Evolutionary conservation across 192 early-diverging fungal species (phyloP), one percentile per base, ranked within the genome.

Genomic region (Nowakowskiella sp.): DNA sequence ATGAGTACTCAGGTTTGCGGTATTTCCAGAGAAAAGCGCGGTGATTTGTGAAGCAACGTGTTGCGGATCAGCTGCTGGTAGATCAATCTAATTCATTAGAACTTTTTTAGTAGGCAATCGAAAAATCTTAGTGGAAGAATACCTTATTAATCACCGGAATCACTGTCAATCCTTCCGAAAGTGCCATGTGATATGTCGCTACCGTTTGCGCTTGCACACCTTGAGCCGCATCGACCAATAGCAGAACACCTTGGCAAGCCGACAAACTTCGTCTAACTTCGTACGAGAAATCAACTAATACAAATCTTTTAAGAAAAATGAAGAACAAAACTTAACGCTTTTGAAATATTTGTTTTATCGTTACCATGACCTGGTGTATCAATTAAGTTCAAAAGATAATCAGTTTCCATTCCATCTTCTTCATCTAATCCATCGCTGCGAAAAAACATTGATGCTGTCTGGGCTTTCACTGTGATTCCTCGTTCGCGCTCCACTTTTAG

Each of bases 121-220:
- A n/a, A n/a, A n/a, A n/a, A n/a, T n/a, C n/a, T n/a, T n/a, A n/a
- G 2, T 10, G 0, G 19, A 1, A 13, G 5, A 27, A 50, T 66
- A 77, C 79, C 72, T 94, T 97, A 62, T 97, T 97, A 26, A 98
- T 64, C 28, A 94, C 85, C 2, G 94, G 92, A 6, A 98, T 74
- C 44, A 98, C 84, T 10, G 60, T 67, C 55, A 98, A 76, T 9
- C 80, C 86, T 63, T 94, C 77, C 19, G 85, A 82, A 74, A 89
- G 92, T 6, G 94, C 94, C 39, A 96, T 61, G 56, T 83, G 93
- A 66, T 93, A 98, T 70, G 95, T 98, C 21, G 94, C 92, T 8
- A 96, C 91, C 2, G 94, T 98, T 66, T 98, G 94, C 1, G 94
- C 94, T 64, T 98, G 92, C 26, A 98, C 87, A 10, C 94, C 94